Evolutionary conservation across 352 stramenopile genomes (phyloP).

Genomic region (Pythium oligandrum): DNA sequence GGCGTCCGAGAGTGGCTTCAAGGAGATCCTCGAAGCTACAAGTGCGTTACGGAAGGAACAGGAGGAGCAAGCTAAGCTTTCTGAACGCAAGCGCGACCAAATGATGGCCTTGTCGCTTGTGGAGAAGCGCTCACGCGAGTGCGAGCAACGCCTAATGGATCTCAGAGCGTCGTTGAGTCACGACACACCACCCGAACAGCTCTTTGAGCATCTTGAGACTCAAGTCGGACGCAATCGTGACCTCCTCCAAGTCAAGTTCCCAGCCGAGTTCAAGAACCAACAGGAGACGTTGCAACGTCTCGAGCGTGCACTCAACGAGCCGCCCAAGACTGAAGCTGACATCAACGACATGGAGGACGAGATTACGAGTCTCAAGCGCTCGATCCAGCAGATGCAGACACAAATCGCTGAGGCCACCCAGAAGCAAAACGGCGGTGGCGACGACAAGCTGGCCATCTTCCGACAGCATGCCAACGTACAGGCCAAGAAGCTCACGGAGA

Average conservation of each 20-base stretch:
- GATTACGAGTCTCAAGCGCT: slow-evolving; percentile 47
- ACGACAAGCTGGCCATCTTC: slow-evolving; percentile 91
- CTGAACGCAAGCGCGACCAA: slow-evolving; percentile 87
- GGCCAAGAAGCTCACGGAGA: slow-evolving; percentile 82
- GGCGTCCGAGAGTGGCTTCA: slow-evolving; percentile 72
- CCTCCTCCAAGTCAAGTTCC: slow-evolving; percentile 65
- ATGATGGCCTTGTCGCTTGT: slow-evolving; percentile 78
- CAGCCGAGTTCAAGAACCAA: slow-evolving; percentile 64
- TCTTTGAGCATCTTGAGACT: slow-evolving; percentile 78
- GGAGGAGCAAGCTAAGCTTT: slow-evolving; percentile 91
- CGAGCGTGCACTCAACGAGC: slow-evolving; percentile 63
- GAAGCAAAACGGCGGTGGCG: slow-evolving; percentile 31
- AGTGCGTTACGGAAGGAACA: slow-evolving; percentile 90
- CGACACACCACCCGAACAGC: slow-evolving; percentile 77
- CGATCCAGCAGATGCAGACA: slow-evolving; percentile 60
- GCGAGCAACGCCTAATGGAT: slow-evolving; percentile 64
- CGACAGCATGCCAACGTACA: slow-evolving; percentile 87
- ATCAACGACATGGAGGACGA: slow-evolving; percentile 87
- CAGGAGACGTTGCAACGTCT: slow-evolving; percentile 77
- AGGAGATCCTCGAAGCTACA: slow-evolving; percentile 88
- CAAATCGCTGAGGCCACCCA: slow-evolving; percentile 74
- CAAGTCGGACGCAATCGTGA: slow-evolving; percentile 80
- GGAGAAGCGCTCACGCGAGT: slow-evolving; percentile 76
- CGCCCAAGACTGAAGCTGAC: slow-evolving; percentile 81
- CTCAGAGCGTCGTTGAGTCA: slow-evolving; percentile 66